phyloP scores from a whole-genome alignment of 2,329 filamentous ascomycete species.

The Curvularia sp. region DNA sequence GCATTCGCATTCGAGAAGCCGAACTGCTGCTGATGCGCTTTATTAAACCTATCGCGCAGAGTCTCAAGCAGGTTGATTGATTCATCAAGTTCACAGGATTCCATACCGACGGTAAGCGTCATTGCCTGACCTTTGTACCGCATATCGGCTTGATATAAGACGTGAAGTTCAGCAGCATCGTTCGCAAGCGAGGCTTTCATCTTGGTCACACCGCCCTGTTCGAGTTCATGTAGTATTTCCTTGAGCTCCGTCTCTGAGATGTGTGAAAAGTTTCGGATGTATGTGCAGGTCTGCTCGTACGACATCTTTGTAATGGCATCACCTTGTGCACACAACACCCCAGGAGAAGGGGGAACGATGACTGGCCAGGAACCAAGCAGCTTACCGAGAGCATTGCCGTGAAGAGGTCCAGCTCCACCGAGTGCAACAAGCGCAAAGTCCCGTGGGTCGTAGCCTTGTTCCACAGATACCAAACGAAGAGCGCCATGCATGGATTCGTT shows the following conservation, averaged over 20 bases:
- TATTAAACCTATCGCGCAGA: constrained; percentile 53
- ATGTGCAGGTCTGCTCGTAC: constrained; percentile 57
- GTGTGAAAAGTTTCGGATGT: constrained; percentile 53
- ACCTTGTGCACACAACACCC: constrained; percentile 59
- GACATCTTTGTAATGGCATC: constrained; percentile 60
- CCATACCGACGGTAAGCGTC: constrained; percentile 48
- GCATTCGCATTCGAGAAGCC: constrained; percentile 54
- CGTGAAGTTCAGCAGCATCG: constrained; percentile 40
- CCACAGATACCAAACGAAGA: constrained; percentile 59
- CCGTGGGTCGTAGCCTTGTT: constrained; percentile 60
- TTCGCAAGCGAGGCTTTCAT: constrained; percentile 51
- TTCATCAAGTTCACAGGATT: constrained; percentile 46
- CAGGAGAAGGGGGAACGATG: constrained; percentile 61
- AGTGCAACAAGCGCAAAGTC: constrained; percentile 62
- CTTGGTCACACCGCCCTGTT: constrained; percentile 48
- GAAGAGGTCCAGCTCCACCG: constrained; percentile 61
- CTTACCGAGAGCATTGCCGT: constrained; percentile 60
- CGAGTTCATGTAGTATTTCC: constrained; percentile 46
- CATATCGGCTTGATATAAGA: constrained; percentile 56
- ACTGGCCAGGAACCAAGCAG: constrained; percentile 61
- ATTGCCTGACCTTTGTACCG: constrained; percentile 58
- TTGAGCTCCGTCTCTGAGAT: constrained; percentile 48
- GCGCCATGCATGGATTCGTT: constrained; percentile 63
- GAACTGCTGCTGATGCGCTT: constrained; percentile 56
- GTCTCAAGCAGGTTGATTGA: constrained; percentile 40